Base-by-base conservation (phyloP, 2,329 filamentous ascomycete species). In the Colletotrichum theobromicola region DNA sequence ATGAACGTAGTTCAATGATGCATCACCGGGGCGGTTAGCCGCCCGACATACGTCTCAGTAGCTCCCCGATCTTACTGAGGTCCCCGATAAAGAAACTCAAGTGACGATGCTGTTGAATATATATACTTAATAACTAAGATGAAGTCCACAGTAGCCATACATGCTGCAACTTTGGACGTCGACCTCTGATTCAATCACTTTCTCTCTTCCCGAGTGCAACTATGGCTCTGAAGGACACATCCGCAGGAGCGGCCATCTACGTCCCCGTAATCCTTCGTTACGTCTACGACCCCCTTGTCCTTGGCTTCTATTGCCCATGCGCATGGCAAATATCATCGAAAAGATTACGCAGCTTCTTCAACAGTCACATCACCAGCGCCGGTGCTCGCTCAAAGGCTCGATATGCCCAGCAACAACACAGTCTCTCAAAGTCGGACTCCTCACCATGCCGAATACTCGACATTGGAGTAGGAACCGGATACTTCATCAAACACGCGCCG, bases 261-360 rank as follows among this genome's bases (percentile, higher is more conserved):
- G 28, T 69, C 2, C 70, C 65, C 24, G 6, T 73, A 16, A 35
- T 63, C 16, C 70, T 73, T 5, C 58, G 70, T 12, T 70, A 73
- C 73, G 61, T 79, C 26, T 84, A 84, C 57, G 80, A 84, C 68
- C 70, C 77, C 50, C 78, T 78, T 64, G 81, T 85, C 7, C 79
- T 84, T 7, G 77, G 78, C 28, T 79, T 84, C 74, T 83, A 83
- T 67, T 81, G 83, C 76, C 77, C 72, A 32, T 82, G 77, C 73
- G 77, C 82, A 34, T 86, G 85, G 85, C 46, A 58, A 10, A 70
- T 70, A 8, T 15, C 65, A 10, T 50, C 58, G 10, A 53, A 37
- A n/a, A 34, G n/a, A 16, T 7, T 73, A 35, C 34, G 46, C 2
- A 15, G 30, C 10, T 73, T 70, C 57, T 73, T 73, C 46, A 73